A percentile compares a stretch with the other conserved stretches of the same genome.
phyloP scores from a whole-genome alignment of 129 eudicot genomes.

The Helichrysum umbraculigerum region DNA sequence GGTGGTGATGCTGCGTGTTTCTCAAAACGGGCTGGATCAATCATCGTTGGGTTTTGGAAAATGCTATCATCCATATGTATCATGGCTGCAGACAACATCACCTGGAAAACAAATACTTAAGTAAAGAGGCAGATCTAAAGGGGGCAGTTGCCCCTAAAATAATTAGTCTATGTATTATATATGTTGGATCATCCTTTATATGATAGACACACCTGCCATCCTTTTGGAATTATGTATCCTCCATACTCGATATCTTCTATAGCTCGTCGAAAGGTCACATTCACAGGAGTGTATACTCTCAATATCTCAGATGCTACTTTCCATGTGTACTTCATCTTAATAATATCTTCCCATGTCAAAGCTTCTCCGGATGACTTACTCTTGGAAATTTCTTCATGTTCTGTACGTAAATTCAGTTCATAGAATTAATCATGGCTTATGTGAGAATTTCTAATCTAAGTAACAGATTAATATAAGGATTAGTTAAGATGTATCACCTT shows the following conservation, averaged over 20 bases:
- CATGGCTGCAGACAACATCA: not conserved
- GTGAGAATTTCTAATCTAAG: not conserved
- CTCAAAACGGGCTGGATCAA: not conserved
- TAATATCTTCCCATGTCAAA: not conserved
- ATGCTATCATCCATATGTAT: not conserved
- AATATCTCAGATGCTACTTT: not conserved
- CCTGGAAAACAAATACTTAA: not conserved
- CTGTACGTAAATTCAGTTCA: not conserved
- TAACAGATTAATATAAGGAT: not conserved
- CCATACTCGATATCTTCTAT: not conserved
- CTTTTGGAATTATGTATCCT: not conserved
- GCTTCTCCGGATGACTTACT: not conserved
- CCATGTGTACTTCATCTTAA: constrained; percentile 3
- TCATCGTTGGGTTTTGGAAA: not conserved
- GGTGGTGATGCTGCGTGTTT: not conserved
- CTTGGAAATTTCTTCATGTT: constrained; percentile 1
- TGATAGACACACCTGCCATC: not conserved
- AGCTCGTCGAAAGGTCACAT: not conserved
- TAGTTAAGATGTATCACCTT: not conserved
- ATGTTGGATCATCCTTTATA: not conserved
- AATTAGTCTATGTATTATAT: not conserved
- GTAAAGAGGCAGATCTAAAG: too few species aligned
- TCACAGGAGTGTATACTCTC: not conserved
- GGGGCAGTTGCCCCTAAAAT: too few species aligned
- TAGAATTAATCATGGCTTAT: not conserved